Conservation (phyloP, 495 filamentous ascomycete species). For the Venustampulla echinocandica region DNA sequence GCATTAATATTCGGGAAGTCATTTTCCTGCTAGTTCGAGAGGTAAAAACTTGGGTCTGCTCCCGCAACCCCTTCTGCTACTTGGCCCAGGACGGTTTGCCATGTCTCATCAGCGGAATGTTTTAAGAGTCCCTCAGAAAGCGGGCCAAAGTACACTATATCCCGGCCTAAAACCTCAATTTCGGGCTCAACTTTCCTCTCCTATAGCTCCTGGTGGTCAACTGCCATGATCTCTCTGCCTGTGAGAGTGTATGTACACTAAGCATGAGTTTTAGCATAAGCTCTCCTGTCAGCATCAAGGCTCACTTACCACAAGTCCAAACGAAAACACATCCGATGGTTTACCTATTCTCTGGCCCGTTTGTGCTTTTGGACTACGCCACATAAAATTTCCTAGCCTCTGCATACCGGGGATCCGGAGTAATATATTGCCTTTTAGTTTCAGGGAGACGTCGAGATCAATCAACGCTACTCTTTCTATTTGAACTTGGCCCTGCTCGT, state of each 20-base stretch:
- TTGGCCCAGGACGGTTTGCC: not conserved
- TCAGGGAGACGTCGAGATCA: conserved; percentile 1
- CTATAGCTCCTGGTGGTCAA: not conserved
- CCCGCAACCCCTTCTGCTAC: not conserved
- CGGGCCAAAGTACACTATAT: conserved; percentile 1
- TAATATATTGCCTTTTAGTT: not conserved
- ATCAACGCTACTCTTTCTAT: conserved; percentile 1
- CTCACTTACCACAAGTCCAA: conserved; percentile 1
- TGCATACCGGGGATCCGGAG: conserved; percentile 1
- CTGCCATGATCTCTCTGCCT: not conserved
- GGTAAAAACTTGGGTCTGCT: not conserved
- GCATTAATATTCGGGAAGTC: not conserved
- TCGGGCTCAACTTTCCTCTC: conserved; percentile 1
- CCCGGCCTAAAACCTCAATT: conserved; percentile 1
- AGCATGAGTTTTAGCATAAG: not conserved
- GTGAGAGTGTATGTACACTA: not conserved
- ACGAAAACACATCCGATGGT: conserved; percentile 2
- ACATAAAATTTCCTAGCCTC: conserved; percentile 2
- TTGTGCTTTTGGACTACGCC: conserved; percentile 2
- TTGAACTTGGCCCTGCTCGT: not conserved
- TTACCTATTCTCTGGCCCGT: not conserved
- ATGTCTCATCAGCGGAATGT: conserved; percentile 1
- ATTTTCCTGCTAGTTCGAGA: not conserved
- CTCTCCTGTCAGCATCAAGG: not conserved
- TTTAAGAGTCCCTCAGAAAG: not conserved